A percentile compares a stretch with the other conserved stretches of the same genome.
These are phyloP conservation scores for Ophiostoma himal-ulmi DNA, from an alignment of 2,329 filamentous ascomycete genomes.

Conservation along the genomic window DNA sequence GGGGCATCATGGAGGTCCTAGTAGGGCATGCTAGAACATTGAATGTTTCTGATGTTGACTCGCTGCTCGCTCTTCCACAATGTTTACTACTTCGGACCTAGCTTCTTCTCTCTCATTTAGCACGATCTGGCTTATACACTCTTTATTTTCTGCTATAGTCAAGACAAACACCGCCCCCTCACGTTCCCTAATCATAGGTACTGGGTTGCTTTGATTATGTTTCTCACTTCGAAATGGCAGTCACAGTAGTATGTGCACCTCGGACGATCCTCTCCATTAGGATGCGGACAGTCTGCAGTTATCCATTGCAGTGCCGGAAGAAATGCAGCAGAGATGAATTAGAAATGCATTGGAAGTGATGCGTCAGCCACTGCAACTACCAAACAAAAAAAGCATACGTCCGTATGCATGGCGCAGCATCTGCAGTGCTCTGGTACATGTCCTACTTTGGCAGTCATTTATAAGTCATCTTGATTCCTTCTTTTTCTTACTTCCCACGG, in stretches of 20 bases:
- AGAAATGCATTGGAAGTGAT: neutral
- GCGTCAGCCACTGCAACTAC: neutral
- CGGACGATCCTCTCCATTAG: too few species aligned
- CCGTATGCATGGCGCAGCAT: neutral
- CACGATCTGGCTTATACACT: neutral
- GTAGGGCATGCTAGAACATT: neutral
- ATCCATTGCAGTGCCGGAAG: too few species aligned
- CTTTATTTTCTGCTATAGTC: neutral
- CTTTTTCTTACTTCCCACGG: neutral
- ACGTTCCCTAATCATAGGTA: neutral
- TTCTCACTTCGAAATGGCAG: neutral
- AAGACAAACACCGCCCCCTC: neutral
- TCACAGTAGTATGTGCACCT: neutral
- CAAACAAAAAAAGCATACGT: neutral
- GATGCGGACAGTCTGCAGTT: too few species aligned
- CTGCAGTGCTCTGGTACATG: neutral
- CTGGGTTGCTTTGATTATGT: neutral
- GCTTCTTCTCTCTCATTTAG: neutral
- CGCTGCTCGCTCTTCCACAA: neutral
- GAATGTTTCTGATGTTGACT: neutral
- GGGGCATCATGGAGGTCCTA: neutral
- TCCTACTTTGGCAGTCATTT: neutral
- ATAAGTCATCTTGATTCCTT: neutral
- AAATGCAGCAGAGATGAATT: too few species aligned
- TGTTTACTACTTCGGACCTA: neutral